These are phyloP conservation scores for Avena sativa DNA, from an alignment of 176 grass and related monocot species.

Conservation along the genomic window DNA sequence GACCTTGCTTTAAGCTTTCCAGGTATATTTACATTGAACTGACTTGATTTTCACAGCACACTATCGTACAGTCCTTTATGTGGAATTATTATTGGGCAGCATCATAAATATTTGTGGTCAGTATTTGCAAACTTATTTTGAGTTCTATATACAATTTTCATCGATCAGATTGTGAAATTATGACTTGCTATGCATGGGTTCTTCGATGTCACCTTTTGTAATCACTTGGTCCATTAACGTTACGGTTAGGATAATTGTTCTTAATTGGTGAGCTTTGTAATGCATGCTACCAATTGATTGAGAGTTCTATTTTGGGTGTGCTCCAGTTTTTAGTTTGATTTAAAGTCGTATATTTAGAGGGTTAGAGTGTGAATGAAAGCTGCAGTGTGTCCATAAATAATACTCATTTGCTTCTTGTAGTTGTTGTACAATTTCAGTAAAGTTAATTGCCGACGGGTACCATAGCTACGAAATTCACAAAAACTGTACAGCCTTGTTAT, in stretches of 20 bases:
- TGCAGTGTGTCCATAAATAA: slow-evolving; percentile 22
- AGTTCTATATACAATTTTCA: neutral
- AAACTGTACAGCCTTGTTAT: neutral
- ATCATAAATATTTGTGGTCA: neutral
- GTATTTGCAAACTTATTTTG: neutral
- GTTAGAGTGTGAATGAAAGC: neutral
- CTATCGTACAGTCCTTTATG: neutral
- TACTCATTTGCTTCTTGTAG: neutral
- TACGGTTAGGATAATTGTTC: neutral
- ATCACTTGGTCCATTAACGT: neutral
- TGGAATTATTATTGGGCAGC: neutral
- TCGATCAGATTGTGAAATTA: neutral
- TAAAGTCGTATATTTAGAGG: neutral
- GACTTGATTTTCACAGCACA: neutral
- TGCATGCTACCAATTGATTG: neutral
- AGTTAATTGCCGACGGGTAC: neutral
- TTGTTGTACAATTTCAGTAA: too few species aligned
- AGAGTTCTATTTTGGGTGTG: neutral
- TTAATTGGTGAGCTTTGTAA: neutral
- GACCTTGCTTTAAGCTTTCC: slow-evolving; percentile 90
- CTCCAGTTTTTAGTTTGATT: slow-evolving; percentile 18
- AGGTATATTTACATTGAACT: slow-evolving; percentile 54
- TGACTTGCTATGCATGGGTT: neutral
- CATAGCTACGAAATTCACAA: neutral
- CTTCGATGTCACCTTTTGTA: neutral